These are phyloP conservation scores for Candida sanyaensis DNA, from an alignment of 1,139 yeast species.

Conservation along the genomic window DNA sequence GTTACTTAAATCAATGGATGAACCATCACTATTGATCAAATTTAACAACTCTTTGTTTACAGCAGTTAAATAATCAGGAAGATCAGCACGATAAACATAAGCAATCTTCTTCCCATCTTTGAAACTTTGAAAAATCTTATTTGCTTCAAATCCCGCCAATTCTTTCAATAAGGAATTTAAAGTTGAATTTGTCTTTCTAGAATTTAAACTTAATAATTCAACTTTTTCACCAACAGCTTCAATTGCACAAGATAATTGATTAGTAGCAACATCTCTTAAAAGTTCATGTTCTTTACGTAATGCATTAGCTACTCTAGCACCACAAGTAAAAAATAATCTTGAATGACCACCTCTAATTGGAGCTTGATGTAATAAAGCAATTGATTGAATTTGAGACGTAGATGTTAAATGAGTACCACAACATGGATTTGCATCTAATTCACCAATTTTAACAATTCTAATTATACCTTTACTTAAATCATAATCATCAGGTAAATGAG, in stretches of 20 bases:
- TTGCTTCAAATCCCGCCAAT: conserved; percentile 56
- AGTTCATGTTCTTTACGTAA: conserved; percentile 50
- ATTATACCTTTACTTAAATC: conserved; percentile 71
- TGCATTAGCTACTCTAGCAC: conserved; percentile 65
- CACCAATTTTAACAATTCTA: conserved; percentile 74
- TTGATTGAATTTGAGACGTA: conserved; percentile 68
- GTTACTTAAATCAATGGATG: conserved; percentile 27
- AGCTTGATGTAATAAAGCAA: conserved; percentile 64
- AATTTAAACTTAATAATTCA: conserved; percentile 42
- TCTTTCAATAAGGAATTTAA: conserved; percentile 61
- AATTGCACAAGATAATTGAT: conserved; percentile 62
- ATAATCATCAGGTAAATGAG: conserved; percentile 69
- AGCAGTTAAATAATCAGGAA: conserved; percentile 55
- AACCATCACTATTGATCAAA: conserved; percentile 28
- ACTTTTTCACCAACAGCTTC: conserved; percentile 67
- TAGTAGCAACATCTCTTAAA: conserved; percentile 51
- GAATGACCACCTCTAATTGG: conserved; percentile 73
- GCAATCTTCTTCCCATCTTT: conserved; percentile 32
- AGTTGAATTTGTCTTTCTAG: conserved; percentile 50
- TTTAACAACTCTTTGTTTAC: conserved; percentile 58
- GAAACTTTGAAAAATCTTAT: conserved; percentile 37
- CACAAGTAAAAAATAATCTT: conserved; percentile 70
- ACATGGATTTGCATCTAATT: conserved; percentile 77
- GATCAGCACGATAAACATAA: conserved; percentile 54
- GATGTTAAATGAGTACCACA: conserved; percentile 82